phyloP scores from a whole-genome alignment of 345 rosid species.

The Eucalyptus viminalis region DNA sequence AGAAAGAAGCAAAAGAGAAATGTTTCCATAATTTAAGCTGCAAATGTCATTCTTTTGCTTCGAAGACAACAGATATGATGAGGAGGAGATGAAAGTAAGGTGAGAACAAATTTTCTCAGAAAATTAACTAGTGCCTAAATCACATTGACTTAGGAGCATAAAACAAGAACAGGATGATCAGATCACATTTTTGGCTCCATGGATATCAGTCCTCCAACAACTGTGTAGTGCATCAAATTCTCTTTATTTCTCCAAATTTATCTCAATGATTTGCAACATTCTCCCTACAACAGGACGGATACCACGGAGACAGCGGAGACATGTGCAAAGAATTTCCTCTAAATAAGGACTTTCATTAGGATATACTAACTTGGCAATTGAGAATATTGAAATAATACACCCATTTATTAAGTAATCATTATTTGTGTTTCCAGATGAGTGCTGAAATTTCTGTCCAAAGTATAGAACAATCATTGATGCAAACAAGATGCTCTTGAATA shows the following conservation, averaged over 20 bases:
- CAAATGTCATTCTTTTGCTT: background rate
- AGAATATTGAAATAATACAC: background rate
- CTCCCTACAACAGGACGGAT: background rate
- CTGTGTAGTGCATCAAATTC: background rate
- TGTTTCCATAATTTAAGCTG: background rate
- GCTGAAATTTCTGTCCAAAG: background rate
- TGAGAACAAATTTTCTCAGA: background rate
- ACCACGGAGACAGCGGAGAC: background rate
- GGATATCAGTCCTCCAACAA: background rate
- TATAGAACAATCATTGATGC: background rate
- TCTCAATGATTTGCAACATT: background rate
- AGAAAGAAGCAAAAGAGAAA: background rate
- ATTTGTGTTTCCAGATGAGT: background rate
- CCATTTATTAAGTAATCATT: background rate
- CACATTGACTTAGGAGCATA: background rate
- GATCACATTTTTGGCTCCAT: background rate
- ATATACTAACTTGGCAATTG: background rate
- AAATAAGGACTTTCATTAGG: background rate
- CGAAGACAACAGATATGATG: background rate
- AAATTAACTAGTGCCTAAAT: background rate
- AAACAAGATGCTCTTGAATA: background rate
- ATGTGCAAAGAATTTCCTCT: background rate
- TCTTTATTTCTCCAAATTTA: background rate
- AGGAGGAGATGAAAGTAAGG: background rate
- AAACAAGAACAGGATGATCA: background rate